Evolutionary conservation across 164 flowering plant genomes (phyloP).

Genomic region (Platanus orientalis): DNA sequence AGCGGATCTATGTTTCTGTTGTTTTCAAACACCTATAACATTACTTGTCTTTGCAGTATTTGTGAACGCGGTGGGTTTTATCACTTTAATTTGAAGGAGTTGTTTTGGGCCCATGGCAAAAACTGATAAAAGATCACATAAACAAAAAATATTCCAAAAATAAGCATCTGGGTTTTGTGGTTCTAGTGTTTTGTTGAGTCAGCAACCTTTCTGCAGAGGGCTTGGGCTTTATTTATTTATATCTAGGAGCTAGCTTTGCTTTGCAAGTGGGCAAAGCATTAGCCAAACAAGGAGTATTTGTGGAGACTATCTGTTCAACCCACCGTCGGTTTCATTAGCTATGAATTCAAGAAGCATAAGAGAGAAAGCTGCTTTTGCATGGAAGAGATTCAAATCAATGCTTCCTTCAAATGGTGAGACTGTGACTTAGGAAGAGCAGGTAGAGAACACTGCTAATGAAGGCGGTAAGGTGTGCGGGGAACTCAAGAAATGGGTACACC

Average conservation of each 20-base stretch:
- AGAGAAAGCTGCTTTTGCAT: constrained; percentile 64
- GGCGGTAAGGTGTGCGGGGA: constrained; percentile 10
- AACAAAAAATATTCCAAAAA: too few species aligned
- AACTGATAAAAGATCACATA: too few species aligned
- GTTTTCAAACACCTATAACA: too few species aligned
- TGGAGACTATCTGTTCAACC: constrained; percentile 91
- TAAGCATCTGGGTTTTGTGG: too few species aligned
- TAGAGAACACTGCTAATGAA: constrained; percentile 4
- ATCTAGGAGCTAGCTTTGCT: constrained; percentile 97
- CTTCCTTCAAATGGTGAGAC: constrained; percentile 45
- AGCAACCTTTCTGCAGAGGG: too few species aligned
- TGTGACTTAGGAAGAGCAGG: constrained; percentile 19
- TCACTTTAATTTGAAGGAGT: too few species aligned
- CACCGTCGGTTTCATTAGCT: constrained; percentile 89
- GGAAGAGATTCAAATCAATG: constrained; percentile 71
- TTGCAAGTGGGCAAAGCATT: constrained; percentile 83
- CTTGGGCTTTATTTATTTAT: too few species aligned
- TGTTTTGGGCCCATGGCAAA: too few species aligned
- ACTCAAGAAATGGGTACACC: constrained; percentile 60
- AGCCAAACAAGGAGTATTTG: constrained; percentile 75
- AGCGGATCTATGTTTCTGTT: too few species aligned
- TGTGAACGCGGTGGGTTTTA: too few species aligned
- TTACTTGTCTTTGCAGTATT: too few species aligned
- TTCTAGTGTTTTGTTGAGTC: too few species aligned
- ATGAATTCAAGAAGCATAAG: constrained; percentile 67